A percentile compares a stretch with the other conserved stretches of the same genome.
Conservation (phyloP, 2,329 filamentous ascomycete species). For the Penicillium sp. region DNA sequence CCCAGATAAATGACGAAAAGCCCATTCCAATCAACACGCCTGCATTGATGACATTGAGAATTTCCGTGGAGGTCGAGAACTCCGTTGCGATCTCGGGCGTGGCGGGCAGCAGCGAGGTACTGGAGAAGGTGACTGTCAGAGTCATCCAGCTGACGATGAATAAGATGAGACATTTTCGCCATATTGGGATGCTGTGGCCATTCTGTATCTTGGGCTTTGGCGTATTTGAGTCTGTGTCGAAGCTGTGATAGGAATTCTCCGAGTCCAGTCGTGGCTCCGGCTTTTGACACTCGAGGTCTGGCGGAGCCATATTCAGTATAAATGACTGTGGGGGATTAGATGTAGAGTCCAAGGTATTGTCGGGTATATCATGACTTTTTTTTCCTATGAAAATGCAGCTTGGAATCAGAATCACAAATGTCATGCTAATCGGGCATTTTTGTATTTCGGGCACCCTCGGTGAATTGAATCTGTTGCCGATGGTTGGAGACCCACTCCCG, state of each 20-base stretch:
- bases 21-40: slow-evolving; percentile 39
- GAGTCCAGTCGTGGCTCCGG: not conserved
- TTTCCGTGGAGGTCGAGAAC: slow-evolving; percentile 34
- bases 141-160: slow-evolving; percentile 43
- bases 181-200: slow-evolving; percentile 29
- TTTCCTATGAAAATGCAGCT: not conserved
- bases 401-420: not conserved
- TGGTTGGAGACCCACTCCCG: not conserved
- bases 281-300: slow-evolving; percentile 18
- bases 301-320: slow-evolving; percentile 8
- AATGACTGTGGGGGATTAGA: not conserved
- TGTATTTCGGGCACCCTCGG: slow-evolving; percentile 4
- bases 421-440: slow-evolving; percentile 2
- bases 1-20: slow-evolving; percentile 37
- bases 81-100: slow-evolving; percentile 39
- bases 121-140: slow-evolving; percentile 41
- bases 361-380: not conserved
- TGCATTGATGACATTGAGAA: slow-evolving; percentile 37
- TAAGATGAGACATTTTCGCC: slow-evolving; percentile 42
- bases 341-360: not conserved
- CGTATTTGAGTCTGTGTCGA: slow-evolving; percentile 15
- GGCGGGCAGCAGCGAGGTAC: slow-evolving; percentile 41
- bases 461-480: slow-evolving; percentile 4
- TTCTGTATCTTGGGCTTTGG: slow-evolving; percentile 7
- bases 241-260: slow-evolving; percentile 13